Evolutionary conservation across 306 rosid species (phyloP).

Genomic region (Quercus agrifolia): DNA sequence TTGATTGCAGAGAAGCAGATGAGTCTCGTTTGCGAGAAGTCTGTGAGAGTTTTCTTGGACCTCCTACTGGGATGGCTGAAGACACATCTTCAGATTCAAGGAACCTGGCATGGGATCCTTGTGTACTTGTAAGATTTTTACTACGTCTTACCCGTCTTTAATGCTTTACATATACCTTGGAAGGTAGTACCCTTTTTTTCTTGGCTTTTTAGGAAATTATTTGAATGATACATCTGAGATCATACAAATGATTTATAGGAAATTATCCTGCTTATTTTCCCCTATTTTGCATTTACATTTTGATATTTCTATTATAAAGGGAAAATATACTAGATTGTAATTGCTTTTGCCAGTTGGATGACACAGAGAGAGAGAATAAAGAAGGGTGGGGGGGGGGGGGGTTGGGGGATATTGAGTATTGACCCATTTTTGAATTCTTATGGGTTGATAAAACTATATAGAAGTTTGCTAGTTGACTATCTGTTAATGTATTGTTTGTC

Average conservation of each 20-base stretch:
- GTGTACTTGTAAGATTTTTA: conserved; percentile 68
- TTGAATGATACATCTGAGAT: not conserved
- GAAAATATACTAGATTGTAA: not conserved
- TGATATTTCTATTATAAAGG: not conserved
- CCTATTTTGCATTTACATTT: not conserved
- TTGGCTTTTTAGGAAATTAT: not conserved
- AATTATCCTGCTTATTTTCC: not conserved
- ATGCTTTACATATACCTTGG: not conserved
- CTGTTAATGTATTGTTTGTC: not conserved
- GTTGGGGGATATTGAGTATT: not conserved
- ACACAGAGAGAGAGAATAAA: too few relatives aligned
- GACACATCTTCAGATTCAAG: conserved; percentile 51
- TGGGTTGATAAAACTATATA: not conserved
- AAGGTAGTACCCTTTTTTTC: not conserved
- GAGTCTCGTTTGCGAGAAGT: conserved; percentile 94
- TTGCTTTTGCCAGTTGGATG: not conserved
- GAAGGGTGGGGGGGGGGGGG: not conserved
- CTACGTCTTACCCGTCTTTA: not conserved
- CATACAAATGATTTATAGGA: too few relatives aligned
- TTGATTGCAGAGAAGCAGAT: conserved; percentile 87
- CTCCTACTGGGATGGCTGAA: conserved; percentile 92
- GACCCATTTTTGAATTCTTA: not conserved
- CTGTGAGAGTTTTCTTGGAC: conserved; percentile 96
- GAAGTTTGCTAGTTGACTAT: not conserved
- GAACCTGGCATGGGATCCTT: conserved; percentile 85